Percentiles rank a stretch among this genome's conserved stretches.
Evolutionary conservation across 2,329 filamentous ascomycete genomes (phyloP).

Genomic region (Fusarium sp.): DNA sequence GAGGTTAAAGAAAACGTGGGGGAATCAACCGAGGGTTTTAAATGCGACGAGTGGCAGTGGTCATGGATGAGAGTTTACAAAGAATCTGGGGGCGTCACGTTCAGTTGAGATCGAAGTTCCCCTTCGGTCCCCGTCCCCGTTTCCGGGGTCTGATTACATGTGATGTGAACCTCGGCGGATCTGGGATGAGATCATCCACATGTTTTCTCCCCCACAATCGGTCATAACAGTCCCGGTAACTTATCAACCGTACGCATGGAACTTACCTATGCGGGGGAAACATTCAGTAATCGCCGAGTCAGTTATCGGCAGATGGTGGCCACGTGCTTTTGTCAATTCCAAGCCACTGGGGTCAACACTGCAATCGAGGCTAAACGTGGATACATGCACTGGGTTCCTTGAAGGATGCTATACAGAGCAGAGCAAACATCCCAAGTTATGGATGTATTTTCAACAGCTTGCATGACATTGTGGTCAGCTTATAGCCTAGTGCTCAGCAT

Average conservation of each 20-base stretch:
- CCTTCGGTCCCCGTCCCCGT: background rate
- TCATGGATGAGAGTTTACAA: conserved; percentile 23
- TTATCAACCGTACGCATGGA: too few species aligned
- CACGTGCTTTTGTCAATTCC: conserved; percentile 33
- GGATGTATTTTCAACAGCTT: too few species aligned
- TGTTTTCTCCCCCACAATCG: conserved; percentile 35
- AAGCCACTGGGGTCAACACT: background rate
- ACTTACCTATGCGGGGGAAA: conserved; percentile 17
- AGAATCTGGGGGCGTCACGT: conserved; percentile 15
- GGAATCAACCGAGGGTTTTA: conserved; percentile 44
- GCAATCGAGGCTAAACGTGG: too few species aligned
- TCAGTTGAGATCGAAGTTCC: background rate
- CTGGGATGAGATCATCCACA: conserved; percentile 38
- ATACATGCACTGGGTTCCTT: background rate
- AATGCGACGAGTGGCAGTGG: conserved; percentile 25
- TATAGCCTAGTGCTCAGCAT: background rate
- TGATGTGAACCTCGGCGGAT: conserved; percentile 40
- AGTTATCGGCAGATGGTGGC: conserved; percentile 23
- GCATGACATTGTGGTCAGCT: background rate
- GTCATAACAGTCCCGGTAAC: conserved; percentile 7
- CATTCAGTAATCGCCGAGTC: conserved; percentile 29
- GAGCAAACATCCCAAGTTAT: too few species aligned
- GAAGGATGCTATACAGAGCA: background rate
- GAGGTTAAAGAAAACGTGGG: conserved; percentile 29
- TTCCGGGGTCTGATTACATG: conserved; percentile 29